phyloP scores from a whole-genome alignment of 2,329 filamentous ascomycete species.

The Colletotrichum spinosum region DNA sequence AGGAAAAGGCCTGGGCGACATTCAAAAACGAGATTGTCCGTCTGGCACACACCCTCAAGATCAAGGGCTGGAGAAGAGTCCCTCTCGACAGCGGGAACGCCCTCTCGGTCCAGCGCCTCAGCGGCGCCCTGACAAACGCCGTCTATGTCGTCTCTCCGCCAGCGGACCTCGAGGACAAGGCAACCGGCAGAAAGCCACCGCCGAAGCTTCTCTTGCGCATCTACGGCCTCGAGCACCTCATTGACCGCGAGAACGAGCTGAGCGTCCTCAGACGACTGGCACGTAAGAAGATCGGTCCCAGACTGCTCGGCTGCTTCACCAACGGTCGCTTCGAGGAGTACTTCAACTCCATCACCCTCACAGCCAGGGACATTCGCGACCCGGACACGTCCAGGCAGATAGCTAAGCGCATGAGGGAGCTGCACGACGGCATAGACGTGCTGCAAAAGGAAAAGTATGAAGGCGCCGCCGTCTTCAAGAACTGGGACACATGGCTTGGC shows the following conservation, averaged over 20 bases:
- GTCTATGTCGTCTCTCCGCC: conserved; percentile 95
- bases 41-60: conserved; percentile 85
- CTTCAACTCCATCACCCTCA: conserved; percentile 86
- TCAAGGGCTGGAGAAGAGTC: conserved; percentile 93
- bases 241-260: conserved; percentile 91
- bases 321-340: conserved; percentile 98
- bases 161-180: conserved; percentile 59
- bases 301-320: conserved; percentile 88
- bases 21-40: conserved; percentile 96
- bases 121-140: conserved; percentile 94
- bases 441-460: conserved; percentile 80
- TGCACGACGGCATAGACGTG: conserved; percentile 93
- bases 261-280: conserved; percentile 87
- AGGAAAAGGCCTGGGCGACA: conserved; percentile 80
- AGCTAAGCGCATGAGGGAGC: conserved; percentile 95
- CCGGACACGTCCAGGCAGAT: conserved; percentile 91
- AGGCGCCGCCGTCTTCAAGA: conserved; percentile 87
- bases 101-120: conserved; percentile 80
- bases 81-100: conserved; percentile 76
- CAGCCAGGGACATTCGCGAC: conserved; percentile 79
- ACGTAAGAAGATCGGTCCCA: conserved; percentile 92
- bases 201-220: conserved; percentile 87
- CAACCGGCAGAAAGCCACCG: conserved; percentile 59
- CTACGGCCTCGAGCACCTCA: conserved; percentile 95
- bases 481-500: conserved; percentile 93